These are phyloP conservation scores for Alternaria triticimaculans DNA, from an alignment of 2,329 filamentous ascomycete species.

Conservation along the genomic window DNA sequence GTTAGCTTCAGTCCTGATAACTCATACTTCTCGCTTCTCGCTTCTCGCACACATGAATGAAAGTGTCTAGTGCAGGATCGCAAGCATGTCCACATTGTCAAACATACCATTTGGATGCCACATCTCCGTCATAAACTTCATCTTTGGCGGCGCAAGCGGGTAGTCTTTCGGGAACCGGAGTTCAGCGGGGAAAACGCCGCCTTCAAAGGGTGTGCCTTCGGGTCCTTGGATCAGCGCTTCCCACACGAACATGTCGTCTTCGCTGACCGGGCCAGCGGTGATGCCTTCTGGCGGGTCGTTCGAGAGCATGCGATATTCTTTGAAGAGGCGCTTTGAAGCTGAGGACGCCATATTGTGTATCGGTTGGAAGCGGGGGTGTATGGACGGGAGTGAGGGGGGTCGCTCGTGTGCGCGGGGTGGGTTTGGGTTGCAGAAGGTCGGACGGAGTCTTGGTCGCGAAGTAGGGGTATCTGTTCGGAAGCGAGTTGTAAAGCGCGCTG, in stretches of 20 bases:
- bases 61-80: not conserved
- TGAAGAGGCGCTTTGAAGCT: constrained; percentile 80
- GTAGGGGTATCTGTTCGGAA: not conserved
- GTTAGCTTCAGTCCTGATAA: not conserved
- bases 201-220: constrained; percentile 93
- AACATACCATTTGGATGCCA: constrained; percentile 87
- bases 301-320: constrained; percentile 93
- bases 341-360: constrained; percentile 56
- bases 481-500: not conserved
- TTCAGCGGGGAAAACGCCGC: constrained; percentile 88
- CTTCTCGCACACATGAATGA: not conserved
- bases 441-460: not conserved
- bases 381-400: not conserved
- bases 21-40: not conserved
- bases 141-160: constrained; percentile 84
- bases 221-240: constrained; percentile 96
- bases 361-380: not conserved
- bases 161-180: constrained; percentile 86
- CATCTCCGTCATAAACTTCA: constrained; percentile 84
- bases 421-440: not conserved
- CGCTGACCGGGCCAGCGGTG: constrained; percentile 87
- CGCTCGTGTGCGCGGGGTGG: not conserved
- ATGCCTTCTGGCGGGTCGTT: constrained; percentile 98
- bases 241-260: constrained; percentile 96
- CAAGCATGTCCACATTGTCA: not conserved